Conservation (phyloP, 148 eudicot genomes). For the Diospyros lotus region DNA sequence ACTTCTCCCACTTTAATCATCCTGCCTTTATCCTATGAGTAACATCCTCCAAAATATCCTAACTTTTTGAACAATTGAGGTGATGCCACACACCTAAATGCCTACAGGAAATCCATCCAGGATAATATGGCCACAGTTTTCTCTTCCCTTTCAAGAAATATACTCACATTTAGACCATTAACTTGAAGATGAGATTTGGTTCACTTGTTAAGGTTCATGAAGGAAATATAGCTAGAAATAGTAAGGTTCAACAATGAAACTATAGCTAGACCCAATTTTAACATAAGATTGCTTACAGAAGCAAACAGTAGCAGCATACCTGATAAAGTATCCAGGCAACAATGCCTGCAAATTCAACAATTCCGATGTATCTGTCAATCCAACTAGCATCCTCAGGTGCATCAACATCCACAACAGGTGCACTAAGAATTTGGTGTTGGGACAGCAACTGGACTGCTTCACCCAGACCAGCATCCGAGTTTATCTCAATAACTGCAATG, state of each 20-base stretch:
- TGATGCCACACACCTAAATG: too few relatives aligned
- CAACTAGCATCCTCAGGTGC: conserved; percentile 84
- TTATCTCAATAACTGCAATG: conserved; percentile 65
- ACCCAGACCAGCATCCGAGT: conserved; percentile 69
- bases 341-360: conserved; percentile 91
- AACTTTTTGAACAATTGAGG: too few relatives aligned
- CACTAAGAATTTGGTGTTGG: conserved; percentile 72
- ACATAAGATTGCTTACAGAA: background rate
- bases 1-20: background rate
- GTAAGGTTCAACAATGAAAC: background rate
- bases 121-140: background rate
- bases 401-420: conserved; percentile 78
- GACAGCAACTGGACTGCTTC: conserved; percentile 82
- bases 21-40: background rate
- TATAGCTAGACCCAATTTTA: background rate
- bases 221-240: too few relatives aligned
- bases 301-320: conserved; percentile 30
- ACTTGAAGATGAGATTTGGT: background rate
- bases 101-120: background rate
- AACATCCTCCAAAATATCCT: too few relatives aligned
- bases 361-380: conserved; percentile 88
- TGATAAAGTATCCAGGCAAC: conserved; percentile 95
- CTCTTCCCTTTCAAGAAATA: conserved; percentile 3
- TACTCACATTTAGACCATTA: background rate
- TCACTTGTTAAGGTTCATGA: background rate